Percentiles rank a stretch among this genome's conserved stretches.
These are phyloP conservation scores for Epichloe festucae DNA, from an alignment of 2,329 filamentous ascomycete genomes.

Conservation along the genomic window DNA sequence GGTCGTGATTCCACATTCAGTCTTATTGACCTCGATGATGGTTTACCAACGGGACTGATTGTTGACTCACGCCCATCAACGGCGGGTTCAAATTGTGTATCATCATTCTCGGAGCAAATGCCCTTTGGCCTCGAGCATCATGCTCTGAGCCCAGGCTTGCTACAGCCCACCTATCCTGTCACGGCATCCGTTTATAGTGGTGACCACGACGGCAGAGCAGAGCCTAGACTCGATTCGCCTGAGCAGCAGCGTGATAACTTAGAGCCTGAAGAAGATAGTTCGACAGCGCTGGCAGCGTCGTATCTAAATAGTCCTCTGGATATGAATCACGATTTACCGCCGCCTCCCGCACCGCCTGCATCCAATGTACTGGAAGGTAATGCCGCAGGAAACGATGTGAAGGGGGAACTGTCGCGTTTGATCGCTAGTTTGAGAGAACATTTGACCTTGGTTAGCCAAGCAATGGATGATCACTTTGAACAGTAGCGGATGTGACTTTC, in stretches of 20 bases:
- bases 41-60: not conserved
- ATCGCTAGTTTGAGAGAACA: constrained; percentile 35
- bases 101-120: not conserved
- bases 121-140: not conserved
- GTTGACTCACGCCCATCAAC: not conserved
- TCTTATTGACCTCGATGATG: not conserved
- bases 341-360: not conserved
- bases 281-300: not conserved
- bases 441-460: constrained; percentile 27
- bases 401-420: constrained; percentile 31
- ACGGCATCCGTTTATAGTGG: not conserved
- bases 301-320: not conserved
- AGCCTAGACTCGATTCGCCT: not conserved
- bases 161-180: not conserved
- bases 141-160: not conserved
- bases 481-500: not conserved
- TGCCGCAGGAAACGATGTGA: constrained; percentile 13
- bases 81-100: not conserved
- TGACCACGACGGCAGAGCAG: not conserved
- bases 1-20: not conserved
- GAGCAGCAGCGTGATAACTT: not conserved
- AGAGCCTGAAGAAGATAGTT: not conserved
- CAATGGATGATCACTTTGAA: not conserved
- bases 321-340: not conserved
- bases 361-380: constrained; percentile 2